Percentiles rank a stretch among this genome's conserved stretches.
Conservation (phyloP, 2,329 filamentous ascomycete species). For the Acephala macrosclerotiorum region DNA sequence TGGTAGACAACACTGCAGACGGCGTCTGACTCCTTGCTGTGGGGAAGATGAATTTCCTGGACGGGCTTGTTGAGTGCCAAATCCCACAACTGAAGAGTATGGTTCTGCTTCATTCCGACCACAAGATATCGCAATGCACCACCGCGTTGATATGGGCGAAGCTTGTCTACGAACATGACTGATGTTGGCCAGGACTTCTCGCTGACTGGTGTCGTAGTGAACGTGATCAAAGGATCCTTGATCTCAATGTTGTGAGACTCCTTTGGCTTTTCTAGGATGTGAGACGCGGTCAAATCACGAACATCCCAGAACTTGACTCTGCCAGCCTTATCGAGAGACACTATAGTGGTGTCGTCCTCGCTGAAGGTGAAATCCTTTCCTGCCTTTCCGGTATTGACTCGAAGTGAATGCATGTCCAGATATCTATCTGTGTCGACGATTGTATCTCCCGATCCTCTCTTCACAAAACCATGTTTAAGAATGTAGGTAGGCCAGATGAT, state of each 20-base stretch:
- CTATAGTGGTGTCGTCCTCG: slow-evolving; percentile 92
- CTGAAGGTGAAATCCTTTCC: slow-evolving; percentile 99
- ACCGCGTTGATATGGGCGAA: slow-evolving; percentile 89
- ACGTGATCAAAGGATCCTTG: slow-evolving; percentile 83
- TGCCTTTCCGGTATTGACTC: slow-evolving; percentile 96
- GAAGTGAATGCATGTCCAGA: slow-evolving; percentile 84
- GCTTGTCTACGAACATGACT: slow-evolving; percentile 94
- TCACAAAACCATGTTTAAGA: slow-evolving; percentile 68
- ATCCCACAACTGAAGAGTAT: slow-evolving; percentile 98
- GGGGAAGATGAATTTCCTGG: slow-evolving; percentile 95
- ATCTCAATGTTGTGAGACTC: slow-evolving; percentile 66
- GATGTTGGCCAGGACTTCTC: slow-evolving; percentile 98
- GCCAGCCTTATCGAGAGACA: slow-evolving; percentile 95
- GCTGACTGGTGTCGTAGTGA: slow-evolving; percentile 83
- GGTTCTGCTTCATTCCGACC: slow-evolving; percentile 98
- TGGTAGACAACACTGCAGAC: slow-evolving; percentile 98
- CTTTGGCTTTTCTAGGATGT: slow-evolving; percentile 31
- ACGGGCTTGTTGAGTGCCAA: slow-evolving; percentile 93
- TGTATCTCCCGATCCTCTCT: slow-evolving; percentile 64
- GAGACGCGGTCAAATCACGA: slow-evolving; percentile 70
- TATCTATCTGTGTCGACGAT: slow-evolving; percentile 88
- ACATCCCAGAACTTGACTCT: slow-evolving; percentile 99
- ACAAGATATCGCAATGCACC: slow-evolving; percentile 93
- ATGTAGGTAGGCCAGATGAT: slow-evolving; percentile 77
- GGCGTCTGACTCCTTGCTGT: slow-evolving; percentile 95